A percentile compares a stretch with the other conserved stretches of the same genome.
Conservation (phyloP, 345 rosid species). For the Cardiospermum halicacabum region DNA sequence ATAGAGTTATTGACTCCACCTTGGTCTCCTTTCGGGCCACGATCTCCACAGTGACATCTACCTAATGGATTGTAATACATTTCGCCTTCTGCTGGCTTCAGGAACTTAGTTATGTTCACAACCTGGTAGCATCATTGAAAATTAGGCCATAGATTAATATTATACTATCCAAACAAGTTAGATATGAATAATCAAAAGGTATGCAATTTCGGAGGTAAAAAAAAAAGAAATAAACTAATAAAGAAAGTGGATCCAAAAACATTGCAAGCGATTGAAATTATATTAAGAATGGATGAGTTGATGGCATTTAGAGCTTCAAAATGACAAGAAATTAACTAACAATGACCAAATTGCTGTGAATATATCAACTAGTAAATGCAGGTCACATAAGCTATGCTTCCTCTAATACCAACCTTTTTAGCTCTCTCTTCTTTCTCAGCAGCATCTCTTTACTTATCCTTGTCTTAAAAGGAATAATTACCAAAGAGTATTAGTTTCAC, state of each 20-base stretch:
- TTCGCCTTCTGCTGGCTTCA: slow-evolving; percentile 67
- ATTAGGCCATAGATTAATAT: not conserved
- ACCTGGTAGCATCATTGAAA: slow-evolving; percentile 27
- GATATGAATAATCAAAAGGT: not conserved
- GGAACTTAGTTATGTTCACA: slow-evolving; percentile 61
- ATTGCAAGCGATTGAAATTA: not conserved
- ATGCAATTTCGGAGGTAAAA: not conserved
- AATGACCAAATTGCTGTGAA: too few relatives aligned
- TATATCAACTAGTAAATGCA: too few relatives aligned
- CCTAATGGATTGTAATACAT: slow-evolving; percentile 31
- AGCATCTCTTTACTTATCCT: slow-evolving; percentile 63
- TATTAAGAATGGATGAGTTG: not conserved
- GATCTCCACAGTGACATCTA: slow-evolving; percentile 47
- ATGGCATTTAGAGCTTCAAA: not conserved
- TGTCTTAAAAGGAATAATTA: slow-evolving; percentile 28
- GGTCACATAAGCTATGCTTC: too few relatives aligned
- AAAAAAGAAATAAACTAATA: too few relatives aligned
- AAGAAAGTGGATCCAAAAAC: too few relatives aligned
- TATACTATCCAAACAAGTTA: not conserved
- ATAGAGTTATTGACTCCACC: slow-evolving; percentile 23
- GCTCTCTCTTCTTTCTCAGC: slow-evolving; percentile 60
- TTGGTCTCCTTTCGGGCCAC: slow-evolving; percentile 34
- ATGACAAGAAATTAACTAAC: not conserved
- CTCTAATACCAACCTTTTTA: slow-evolving; percentile 48
- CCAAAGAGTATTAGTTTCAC: not conserved